These are phyloP conservation scores for Escovopsis sp. DNA, from an alignment of 2,329 filamentous ascomycete genomes.

Conservation along the genomic window DNA sequence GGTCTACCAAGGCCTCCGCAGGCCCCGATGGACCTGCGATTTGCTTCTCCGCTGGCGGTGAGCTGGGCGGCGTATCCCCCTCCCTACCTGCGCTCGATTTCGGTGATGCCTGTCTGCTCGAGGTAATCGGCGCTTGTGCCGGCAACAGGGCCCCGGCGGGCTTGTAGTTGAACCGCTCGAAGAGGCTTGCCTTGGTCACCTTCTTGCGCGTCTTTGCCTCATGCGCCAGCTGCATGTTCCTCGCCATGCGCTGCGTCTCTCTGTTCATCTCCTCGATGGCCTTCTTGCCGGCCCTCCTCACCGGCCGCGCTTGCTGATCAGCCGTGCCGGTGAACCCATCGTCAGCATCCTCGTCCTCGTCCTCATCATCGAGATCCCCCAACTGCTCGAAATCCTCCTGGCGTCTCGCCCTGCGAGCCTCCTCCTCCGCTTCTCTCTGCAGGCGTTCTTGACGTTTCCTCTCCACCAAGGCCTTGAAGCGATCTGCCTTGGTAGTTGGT, in stretches of 20 bases:
- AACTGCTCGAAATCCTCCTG: no score
- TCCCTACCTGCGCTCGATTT: conserved; percentile 34
- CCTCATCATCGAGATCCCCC: no score
- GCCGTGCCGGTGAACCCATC: conserved; percentile 41
- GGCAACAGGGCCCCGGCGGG: conserved; percentile 21
- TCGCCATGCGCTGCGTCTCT: conserved; percentile 80
- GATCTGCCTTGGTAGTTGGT: conserved; percentile 34
- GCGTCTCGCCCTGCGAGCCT: conserved; percentile 24
- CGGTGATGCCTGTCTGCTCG: conserved; percentile 38
- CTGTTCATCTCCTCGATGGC: conserved; percentile 88
- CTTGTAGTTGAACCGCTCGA: conserved; percentile 70
- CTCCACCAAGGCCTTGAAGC: conserved; percentile 58
- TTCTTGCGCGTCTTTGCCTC: conserved; percentile 86
- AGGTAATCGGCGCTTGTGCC: conserved; percentile 30
- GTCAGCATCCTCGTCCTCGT: conserved; percentile 20
- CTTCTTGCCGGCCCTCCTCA: conserved; percentile 83
- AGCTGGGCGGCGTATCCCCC: conserved; percentile 56
- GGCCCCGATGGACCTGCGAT: conserved; percentile 1
- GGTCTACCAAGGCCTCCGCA: conserved; percentile 5
- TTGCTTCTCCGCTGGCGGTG: conserved; percentile 32
- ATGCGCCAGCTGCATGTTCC: conserved; percentile 83
- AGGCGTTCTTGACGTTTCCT: conserved; percentile 59
- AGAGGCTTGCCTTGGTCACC: conserved; percentile 67
- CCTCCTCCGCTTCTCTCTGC: conserved; percentile 47
- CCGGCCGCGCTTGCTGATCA: conserved; percentile 52